Conservation (phyloP, 345 rosid genomes). For the Citrus hindsii region DNA sequence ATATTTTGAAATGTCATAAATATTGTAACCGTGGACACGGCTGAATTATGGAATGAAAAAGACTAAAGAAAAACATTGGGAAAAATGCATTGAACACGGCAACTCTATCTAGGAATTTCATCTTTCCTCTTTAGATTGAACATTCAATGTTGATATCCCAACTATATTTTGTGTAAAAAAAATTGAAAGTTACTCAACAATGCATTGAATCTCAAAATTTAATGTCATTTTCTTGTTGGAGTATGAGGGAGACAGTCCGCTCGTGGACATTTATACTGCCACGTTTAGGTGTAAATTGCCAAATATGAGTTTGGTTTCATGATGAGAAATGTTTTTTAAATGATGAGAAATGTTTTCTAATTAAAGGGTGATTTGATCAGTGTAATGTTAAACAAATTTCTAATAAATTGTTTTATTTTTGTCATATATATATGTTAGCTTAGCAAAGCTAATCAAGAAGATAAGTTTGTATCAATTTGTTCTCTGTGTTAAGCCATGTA, state of each 20-base stretch:
- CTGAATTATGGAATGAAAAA: background rate
- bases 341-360: background rate
- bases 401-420: background rate
- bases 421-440: background rate
- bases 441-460: background rate
- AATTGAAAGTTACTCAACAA: background rate
- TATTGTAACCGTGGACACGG: background rate
- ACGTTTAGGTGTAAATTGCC: slow-evolving; percentile 22
- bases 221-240: slow-evolving; percentile 26
- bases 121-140: background rate
- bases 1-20: background rate
- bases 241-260: slow-evolving; percentile 44
- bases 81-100: background rate
- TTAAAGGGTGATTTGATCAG: background rate
- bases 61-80: background rate
- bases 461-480: background rate
- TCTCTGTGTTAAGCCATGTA: background rate
- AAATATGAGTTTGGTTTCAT: background rate
- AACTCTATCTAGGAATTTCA: background rate
- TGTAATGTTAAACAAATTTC: background rate
- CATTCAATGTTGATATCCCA: background rate
- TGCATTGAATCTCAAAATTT: slow-evolving; percentile 7
- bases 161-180: background rate
- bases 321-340: background rate
- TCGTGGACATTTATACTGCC: slow-evolving; percentile 29